A percentile compares a stretch with the other conserved stretches of the same genome.
Evolutionary conservation across 176 grass and related monocot genomes (phyloP).

Genomic region (Saccharum officinarum): DNA sequence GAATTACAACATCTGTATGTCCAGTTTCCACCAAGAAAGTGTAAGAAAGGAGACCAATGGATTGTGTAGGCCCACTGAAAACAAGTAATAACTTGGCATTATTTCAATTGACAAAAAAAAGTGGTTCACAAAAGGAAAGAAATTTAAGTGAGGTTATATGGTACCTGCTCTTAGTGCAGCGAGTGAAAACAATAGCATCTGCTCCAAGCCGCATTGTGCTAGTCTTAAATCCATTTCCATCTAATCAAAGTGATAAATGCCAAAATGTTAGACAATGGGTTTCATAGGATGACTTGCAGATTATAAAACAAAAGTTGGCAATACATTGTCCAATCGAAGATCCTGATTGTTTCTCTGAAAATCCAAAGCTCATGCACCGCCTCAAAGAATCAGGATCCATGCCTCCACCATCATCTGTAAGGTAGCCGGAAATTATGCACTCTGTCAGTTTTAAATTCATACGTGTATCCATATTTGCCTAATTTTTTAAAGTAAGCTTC

Average conservation of each 20-base stretch:
- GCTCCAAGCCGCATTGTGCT: constrained; percentile 89
- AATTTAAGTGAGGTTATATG: background rate
- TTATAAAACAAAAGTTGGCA: constrained; percentile 12
- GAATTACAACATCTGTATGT: constrained; percentile 66
- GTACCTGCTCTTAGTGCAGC: constrained; percentile 59
- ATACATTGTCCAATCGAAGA: constrained; percentile 82
- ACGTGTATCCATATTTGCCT: background rate
- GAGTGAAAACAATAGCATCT: constrained; percentile 79
- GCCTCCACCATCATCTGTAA: constrained; percentile 78
- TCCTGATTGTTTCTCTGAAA: constrained; percentile 71
- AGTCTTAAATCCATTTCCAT: constrained; percentile 96
- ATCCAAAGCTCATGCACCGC: constrained; percentile 89
- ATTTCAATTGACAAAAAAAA: constrained; percentile 18
- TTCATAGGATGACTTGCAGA: background rate
- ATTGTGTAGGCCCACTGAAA: constrained; percentile 61
- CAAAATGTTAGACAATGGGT: background rate
- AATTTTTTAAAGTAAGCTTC: background rate
- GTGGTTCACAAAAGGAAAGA: background rate
- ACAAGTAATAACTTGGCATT: constrained; percentile 3
- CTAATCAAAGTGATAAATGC: constrained; percentile 17
- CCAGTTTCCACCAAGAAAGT: constrained; percentile 62
- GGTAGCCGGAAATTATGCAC: constrained; percentile 7
- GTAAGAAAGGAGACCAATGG: constrained; percentile 79
- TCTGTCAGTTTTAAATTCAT: constrained; percentile 12
- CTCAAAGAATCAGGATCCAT: constrained; percentile 84